Evolutionary conservation across 331 rosid genomes (phyloP).

Genomic region (Telfairia occidentalis): DNA sequence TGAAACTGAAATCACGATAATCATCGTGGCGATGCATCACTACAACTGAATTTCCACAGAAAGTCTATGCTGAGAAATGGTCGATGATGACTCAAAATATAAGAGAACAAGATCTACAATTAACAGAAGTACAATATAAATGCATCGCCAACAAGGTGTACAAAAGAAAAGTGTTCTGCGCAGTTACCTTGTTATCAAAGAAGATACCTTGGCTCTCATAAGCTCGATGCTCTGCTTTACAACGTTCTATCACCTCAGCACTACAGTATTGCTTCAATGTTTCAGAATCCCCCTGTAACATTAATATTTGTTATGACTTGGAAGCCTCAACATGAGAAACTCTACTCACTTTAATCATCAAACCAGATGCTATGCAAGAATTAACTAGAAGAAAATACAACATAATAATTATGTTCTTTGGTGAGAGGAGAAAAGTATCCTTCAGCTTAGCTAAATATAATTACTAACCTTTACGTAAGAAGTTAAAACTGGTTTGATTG

Average conservation of each 20-base stretch:
- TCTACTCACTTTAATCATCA: conserved; percentile 8
- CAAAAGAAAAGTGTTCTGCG: neutral
- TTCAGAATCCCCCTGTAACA: conserved; percentile 64
- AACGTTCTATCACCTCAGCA: conserved; percentile 74
- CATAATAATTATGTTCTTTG: neutral
- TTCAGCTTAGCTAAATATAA: conserved; percentile 10
- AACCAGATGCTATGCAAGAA: conserved; percentile 56
- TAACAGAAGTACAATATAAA: neutral
- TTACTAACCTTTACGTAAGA: conserved; percentile 67
- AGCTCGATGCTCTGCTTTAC: conserved; percentile 75
- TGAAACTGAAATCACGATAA: neutral
- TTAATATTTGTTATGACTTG: conserved; percentile 7
- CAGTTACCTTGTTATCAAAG: conserved; percentile 70
- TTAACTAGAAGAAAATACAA: conserved; percentile 12
- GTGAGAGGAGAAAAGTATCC: neutral
- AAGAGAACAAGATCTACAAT: neutral
- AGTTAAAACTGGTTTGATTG: conserved; percentile 70
- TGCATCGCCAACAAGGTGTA: neutral
- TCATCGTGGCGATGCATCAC: neutral
- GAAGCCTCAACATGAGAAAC: conserved; percentile 12
- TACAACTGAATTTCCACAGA: neutral
- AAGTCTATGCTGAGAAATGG: neutral
- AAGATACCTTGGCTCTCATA: conserved; percentile 64
- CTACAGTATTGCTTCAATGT: conserved; percentile 67
- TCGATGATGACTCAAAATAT: neutral